Percentiles rank a stretch among this genome's conserved stretches.
These are phyloP conservation scores for Penicillium sp. DNA, from an alignment of 2,329 filamentous ascomycete species.

Conservation along the genomic window DNA sequence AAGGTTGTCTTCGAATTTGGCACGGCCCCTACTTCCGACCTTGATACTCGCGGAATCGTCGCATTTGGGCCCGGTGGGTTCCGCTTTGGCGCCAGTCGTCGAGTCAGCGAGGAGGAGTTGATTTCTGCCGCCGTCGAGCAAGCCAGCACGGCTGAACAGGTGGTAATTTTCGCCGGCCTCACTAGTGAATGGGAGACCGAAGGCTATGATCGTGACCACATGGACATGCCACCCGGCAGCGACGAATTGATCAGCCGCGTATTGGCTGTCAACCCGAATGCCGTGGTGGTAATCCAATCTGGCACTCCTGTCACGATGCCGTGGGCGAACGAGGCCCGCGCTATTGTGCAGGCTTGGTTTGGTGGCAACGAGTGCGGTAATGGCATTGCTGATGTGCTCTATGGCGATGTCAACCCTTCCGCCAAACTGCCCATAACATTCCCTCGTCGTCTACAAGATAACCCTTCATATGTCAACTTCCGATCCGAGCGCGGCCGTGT, in stretches of 20 bases:
- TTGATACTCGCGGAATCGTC: slow-evolving; percentile 54
- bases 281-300: slow-evolving; percentile 75
- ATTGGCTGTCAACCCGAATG: slow-evolving; percentile 68
- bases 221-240: slow-evolving; percentile 61
- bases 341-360: slow-evolving; percentile 79
- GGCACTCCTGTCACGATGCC: slow-evolving; percentile 68
- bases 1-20: slow-evolving; percentile 63
- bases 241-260: slow-evolving; percentile 68
- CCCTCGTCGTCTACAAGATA: slow-evolving; percentile 69
- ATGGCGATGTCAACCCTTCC: slow-evolving; percentile 73
- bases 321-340: slow-evolving; percentile 51
- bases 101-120: slow-evolving; percentile 62
- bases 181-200: slow-evolving; percentile 84
- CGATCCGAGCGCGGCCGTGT: slow-evolving; percentile 70
- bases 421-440: slow-evolving; percentile 77
- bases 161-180: slow-evolving; percentile 76
- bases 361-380: slow-evolving; percentile 87
- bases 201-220: slow-evolving; percentile 63
- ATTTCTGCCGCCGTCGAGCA: slow-evolving; percentile 69
- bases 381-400: slow-evolving; percentile 76
- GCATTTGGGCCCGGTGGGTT: slow-evolving; percentile 64
- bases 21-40: slow-evolving; percentile 62
- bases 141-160: slow-evolving; percentile 73
- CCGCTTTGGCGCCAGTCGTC: slow-evolving; percentile 64
- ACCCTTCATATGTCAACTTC: slow-evolving; percentile 77